A percentile compares a stretch with the other conserved stretches of the same genome.
These are phyloP conservation scores for Phaeosphaeria sp. DNA, from an alignment of 2,329 filamentous ascomycete species.

Conservation along the genomic window DNA sequence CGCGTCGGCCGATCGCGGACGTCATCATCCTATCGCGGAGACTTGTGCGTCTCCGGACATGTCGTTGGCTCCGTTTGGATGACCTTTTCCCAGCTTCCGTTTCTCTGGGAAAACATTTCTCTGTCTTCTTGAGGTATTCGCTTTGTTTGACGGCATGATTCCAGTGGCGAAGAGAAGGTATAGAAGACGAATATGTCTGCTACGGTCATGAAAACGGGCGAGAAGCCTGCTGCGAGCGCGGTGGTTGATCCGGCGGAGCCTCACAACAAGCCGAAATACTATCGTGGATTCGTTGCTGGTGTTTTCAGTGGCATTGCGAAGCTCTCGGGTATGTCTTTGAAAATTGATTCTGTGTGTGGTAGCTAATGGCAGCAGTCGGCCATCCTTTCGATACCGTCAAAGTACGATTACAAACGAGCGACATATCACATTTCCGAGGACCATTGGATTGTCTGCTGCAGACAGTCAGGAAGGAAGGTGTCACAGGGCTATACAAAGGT, in stretches of 20 bases:
- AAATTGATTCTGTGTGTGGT: background rate
- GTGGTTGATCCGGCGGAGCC: conserved; percentile 35
- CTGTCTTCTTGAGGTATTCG: background rate
- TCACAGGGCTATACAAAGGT: conserved; percentile 90
- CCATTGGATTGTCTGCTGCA: conserved; percentile 85
- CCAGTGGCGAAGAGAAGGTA: conserved; percentile 6
- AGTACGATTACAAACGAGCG: conserved; percentile 89
- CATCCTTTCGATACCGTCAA: conserved; percentile 95
- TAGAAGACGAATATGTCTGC: conserved; percentile 41
- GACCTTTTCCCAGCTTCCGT: background rate
- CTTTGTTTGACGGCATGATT: conserved; percentile 30
- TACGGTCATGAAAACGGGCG: conserved; percentile 40
- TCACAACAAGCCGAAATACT: conserved; percentile 61
- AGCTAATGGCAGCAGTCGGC: conserved; percentile 53
- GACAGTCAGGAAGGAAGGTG: conserved; percentile 84
- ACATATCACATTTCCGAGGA: conserved; percentile 78
- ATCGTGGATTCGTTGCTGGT: conserved; percentile 97
- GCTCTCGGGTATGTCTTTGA: conserved; percentile 69
- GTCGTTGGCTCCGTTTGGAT: background rate
- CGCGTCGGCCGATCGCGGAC: conserved; percentile 33
- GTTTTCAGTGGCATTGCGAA: conserved; percentile 95
- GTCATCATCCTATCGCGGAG: conserved; percentile 43
- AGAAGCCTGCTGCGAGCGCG: conserved; percentile 32
- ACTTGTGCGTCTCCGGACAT: conserved; percentile 40
- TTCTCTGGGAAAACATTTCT: background rate